These are phyloP conservation scores for Leccinellum luteum DNA, from an alignment of 768 basidiomycete species.

Conservation along the genomic window DNA sequence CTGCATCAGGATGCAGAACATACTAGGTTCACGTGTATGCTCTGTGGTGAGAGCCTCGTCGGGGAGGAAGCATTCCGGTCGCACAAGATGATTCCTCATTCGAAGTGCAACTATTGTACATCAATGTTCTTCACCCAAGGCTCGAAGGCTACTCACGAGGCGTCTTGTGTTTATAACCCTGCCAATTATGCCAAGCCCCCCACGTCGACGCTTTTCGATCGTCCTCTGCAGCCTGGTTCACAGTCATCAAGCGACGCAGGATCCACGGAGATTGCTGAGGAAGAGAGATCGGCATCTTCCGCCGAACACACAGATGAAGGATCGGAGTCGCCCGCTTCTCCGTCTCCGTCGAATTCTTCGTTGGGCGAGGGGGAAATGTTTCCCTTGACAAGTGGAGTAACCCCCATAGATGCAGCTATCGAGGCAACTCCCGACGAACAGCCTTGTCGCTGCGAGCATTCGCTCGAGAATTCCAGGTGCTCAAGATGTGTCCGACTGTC, in stretches of 20 bases:
- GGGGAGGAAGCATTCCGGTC: not conserved
- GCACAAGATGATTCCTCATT: conserved; percentile 1
- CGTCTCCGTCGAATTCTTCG: conserved; percentile 4
- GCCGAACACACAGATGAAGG: not conserved
- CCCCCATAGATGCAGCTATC: not conserved
- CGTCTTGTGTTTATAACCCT: conserved; percentile 3
- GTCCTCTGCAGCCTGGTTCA: not conserved
- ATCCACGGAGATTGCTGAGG: not conserved
- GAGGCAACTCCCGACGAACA: not conserved
- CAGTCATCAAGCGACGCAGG: not conserved
- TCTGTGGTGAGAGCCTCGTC: not conserved
- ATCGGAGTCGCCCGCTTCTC: not conserved
- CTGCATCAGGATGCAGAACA: conserved; percentile 15
- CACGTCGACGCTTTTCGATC: not conserved
- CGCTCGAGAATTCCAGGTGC: not conserved
- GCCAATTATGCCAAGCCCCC: not conserved
- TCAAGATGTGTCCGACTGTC: conserved; percentile 5
- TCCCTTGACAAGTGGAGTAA: conserved; percentile 1
- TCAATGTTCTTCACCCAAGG: not conserved
- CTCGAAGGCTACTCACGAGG: conserved; percentile 5
- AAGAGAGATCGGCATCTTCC: not conserved
- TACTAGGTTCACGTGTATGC: not conserved
- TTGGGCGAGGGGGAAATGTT: conserved; percentile 9
- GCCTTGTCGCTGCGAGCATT: not conserved
- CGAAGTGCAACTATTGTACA: conserved; percentile 7